Evolutionary conservation across 1,139 yeast genomes (phyloP).

Genomic region (Saccharomyces uvarum): DNA sequence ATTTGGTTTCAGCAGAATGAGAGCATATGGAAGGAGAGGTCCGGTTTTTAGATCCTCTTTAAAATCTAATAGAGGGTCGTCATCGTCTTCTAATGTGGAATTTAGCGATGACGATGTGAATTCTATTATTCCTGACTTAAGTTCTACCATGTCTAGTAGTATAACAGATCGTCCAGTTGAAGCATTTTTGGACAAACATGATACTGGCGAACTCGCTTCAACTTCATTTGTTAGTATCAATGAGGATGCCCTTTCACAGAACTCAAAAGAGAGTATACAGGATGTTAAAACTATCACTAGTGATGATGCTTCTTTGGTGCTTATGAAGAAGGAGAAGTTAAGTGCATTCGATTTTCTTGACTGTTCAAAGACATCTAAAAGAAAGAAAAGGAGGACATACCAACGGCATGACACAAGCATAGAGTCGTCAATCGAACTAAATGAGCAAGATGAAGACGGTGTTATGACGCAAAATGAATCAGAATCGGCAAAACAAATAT

Average conservation of each 20-base stretch:
- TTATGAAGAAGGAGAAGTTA: conserved; percentile 1
- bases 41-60: neutral
- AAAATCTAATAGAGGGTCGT: neutral
- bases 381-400: conserved; percentile 17
- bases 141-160: neutral
- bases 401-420: conserved; percentile 7
- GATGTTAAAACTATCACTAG: neutral
- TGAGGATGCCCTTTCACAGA: neutral
- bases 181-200: neutral
- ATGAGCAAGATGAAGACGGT: neutral
- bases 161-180: neutral
- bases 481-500: conserved; percentile 9
- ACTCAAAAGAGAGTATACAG: neutral
- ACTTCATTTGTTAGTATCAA: neutral
- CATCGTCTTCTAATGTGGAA: neutral
- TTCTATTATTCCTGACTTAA: neutral
- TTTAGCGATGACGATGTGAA: conserved; percentile 3
- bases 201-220: neutral
- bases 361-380: conserved; percentile 5
- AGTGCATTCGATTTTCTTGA: conserved; percentile 21
- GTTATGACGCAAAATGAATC: conserved; percentile 1
- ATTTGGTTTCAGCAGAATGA: neutral
- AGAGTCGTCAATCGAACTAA: neutral
- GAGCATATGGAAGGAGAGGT: neutral
- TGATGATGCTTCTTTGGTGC: neutral